These are phyloP conservation scores for Gossypium bickii DNA, from an alignment of 345 rosid genomes.

Conservation along the genomic window DNA sequence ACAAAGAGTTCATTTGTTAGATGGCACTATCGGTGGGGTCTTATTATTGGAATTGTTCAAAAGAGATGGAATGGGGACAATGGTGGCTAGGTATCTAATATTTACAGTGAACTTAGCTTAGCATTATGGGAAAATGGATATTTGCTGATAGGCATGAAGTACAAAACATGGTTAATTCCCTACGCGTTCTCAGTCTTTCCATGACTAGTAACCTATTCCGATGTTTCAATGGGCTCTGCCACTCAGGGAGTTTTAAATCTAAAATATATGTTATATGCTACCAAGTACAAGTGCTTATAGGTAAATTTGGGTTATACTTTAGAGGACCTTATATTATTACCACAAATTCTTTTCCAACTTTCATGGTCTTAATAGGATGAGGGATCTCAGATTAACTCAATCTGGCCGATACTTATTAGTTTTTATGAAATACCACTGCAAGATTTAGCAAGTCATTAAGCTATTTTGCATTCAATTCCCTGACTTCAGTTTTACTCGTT, in stretches of 20 bases:
- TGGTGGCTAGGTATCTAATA: constrained; percentile 85
- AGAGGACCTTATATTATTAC: background rate
- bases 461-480: constrained; percentile 10
- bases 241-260: background rate
- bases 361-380: background rate
- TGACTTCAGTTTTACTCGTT: constrained; percentile 16
- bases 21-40: constrained; percentile 87
- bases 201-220: background rate
- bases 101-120: background rate
- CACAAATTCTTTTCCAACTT: background rate
- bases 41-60: constrained; percentile 79
- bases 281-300: background rate
- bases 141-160: background rate
- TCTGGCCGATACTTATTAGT: background rate
- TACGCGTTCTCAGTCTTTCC: background rate
- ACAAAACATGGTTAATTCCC: constrained; percentile 4
- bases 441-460: constrained; percentile 1
- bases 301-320: background rate
- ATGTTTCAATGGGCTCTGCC: constrained; percentile 3
- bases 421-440: background rate
- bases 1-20: constrained; percentile 91
- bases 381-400: background rate
- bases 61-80: constrained; percentile 98
- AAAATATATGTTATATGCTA: background rate
- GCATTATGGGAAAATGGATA: background rate